Evolutionary conservation across 2,329 filamentous ascomycete genomes (phyloP).

Genomic region (Diaporthe ampelina): DNA sequence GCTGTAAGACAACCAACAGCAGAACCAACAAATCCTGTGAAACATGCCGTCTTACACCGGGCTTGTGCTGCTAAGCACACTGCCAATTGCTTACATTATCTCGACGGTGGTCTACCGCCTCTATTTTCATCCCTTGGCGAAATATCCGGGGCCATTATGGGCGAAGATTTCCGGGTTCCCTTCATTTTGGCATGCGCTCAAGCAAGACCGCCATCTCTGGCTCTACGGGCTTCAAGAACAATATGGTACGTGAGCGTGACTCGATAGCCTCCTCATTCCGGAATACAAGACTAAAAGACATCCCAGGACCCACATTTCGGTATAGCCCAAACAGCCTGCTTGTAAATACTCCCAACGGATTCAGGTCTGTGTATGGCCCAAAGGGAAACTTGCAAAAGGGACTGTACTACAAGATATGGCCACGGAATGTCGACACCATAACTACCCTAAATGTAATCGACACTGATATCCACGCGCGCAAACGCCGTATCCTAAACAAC

Average conservation of each 20-base stretch:
- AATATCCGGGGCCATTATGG: constrained; percentile 15
- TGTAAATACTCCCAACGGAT: constrained; percentile 36
- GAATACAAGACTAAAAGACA: neutral
- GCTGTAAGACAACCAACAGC: neutral
- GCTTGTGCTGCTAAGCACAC: constrained; percentile 4
- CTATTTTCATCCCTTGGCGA: constrained; percentile 26
- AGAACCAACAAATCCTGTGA: too few relatives aligned
- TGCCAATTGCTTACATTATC: neutral
- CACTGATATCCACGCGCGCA: constrained; percentile 57
- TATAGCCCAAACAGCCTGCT: constrained; percentile 19
- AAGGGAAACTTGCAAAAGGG: constrained; percentile 38
- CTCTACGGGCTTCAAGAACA: constrained; percentile 23
- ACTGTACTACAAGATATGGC: constrained; percentile 29
- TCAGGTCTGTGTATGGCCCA: constrained; percentile 37
- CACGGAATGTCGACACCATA: constrained; percentile 26
- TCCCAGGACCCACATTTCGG: constrained; percentile 11
- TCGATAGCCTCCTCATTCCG: neutral
- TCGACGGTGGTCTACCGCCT: constrained; percentile 25
- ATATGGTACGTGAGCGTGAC: constrained; percentile 1
- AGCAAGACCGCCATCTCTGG: constrained; percentile 36
- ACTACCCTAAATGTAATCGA: constrained; percentile 60
- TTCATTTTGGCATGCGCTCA: constrained; percentile 19
- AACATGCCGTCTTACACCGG: neutral
- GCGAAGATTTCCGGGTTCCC: constrained; percentile 19
- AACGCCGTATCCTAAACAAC: constrained; percentile 58